Percentiles rank a stretch among this genome's conserved stretches.
phyloP scores from a whole-genome alignment of 192 early-diverging fungal species.

The Entophlyctis luteolus region DNA sequence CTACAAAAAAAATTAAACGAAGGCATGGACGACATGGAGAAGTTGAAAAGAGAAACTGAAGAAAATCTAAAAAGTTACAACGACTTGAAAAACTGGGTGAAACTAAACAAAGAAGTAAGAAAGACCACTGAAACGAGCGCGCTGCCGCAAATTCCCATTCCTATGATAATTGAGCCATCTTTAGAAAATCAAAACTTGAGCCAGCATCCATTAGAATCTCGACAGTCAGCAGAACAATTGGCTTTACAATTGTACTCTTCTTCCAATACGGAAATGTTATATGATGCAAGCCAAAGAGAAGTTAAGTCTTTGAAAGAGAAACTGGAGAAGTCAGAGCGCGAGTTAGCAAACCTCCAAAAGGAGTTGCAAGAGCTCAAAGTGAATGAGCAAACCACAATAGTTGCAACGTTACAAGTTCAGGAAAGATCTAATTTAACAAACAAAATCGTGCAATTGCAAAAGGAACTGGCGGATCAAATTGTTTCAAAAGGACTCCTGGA shows the following conservation, averaged over 20 bases:
- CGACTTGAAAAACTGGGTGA: constrained; percentile 18
- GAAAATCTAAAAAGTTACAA: constrained; percentile 12
- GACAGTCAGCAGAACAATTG: constrained; percentile 10
- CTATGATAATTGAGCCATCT: no score
- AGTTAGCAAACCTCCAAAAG: neutral
- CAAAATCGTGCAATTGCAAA: constrained; percentile 10
- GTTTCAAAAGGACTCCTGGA: constrained; percentile 11
- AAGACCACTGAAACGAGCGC: no score
- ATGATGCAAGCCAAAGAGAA: constrained; percentile 3
- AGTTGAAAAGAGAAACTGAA: constrained; percentile 1
- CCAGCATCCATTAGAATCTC: no score
- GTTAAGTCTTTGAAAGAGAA: neutral
- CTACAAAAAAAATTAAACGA: constrained; percentile 13
- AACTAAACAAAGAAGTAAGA: neutral
- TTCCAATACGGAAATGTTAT: constrained; percentile 5
- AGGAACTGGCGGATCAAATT: constrained; percentile 12
- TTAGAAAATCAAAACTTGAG: neutral
- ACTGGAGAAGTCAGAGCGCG: neutral
- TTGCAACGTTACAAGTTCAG: neutral
- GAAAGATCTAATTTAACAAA: neutral
- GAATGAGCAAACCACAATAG: neutral
- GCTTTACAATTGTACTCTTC: neutral
- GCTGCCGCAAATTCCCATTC: neutral
- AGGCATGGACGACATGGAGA: constrained; percentile 4
- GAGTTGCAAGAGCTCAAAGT: constrained; percentile 5